A percentile compares a stretch with the other conserved stretches of the same genome.
These are phyloP conservation scores for Ophiocordyceps sinensis DNA, from an alignment of 2,329 filamentous ascomycete genomes.

Conservation along the genomic window DNA sequence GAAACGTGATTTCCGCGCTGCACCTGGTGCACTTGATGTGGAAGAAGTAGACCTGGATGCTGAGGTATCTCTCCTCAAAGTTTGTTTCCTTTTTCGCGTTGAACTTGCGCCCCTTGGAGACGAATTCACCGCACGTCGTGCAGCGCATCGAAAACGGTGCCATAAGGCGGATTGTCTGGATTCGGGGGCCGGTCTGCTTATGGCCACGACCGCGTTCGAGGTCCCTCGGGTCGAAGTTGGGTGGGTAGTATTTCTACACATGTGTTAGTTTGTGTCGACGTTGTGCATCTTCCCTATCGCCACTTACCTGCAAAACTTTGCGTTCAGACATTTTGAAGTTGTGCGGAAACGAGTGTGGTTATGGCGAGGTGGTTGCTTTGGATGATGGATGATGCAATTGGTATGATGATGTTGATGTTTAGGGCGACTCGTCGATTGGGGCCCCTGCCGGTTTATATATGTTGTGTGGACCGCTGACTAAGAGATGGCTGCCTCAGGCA, in stretches of 20 bases:
- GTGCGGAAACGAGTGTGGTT: no score
- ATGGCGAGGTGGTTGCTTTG: no score
- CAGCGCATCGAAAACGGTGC: constrained; percentile 27
- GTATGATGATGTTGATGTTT: no score
- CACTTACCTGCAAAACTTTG: constrained; percentile 48
- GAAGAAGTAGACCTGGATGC: constrained; percentile 78
- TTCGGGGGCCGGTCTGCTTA: constrained; percentile 61
- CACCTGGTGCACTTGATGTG: constrained; percentile 74
- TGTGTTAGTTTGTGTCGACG: constrained; percentile 2
- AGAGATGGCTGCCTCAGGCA: no score
- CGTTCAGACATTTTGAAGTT: constrained; percentile 68
- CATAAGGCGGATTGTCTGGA: constrained; percentile 84
- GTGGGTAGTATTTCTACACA: constrained; percentile 44
- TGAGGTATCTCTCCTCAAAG: constrained; percentile 73
- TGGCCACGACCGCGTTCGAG: constrained; percentile 56
- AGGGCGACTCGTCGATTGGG: no score
- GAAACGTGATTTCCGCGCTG: constrained; percentile 76
- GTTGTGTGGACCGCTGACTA: no score
- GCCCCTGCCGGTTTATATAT: no score
- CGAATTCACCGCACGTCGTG: constrained; percentile 52
- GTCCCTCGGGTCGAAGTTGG: constrained; percentile 80
- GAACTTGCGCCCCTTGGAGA: constrained; percentile 90
- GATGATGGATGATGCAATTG: no score
- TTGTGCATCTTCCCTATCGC: constrained; percentile 6
- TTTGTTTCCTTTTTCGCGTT: constrained; percentile 89